Evolutionary conservation across 1,139 yeast genomes (phyloP), one percentile per base, ranked within the genome.

Genomic region (Blastobotrys buckinghamii): DNA sequence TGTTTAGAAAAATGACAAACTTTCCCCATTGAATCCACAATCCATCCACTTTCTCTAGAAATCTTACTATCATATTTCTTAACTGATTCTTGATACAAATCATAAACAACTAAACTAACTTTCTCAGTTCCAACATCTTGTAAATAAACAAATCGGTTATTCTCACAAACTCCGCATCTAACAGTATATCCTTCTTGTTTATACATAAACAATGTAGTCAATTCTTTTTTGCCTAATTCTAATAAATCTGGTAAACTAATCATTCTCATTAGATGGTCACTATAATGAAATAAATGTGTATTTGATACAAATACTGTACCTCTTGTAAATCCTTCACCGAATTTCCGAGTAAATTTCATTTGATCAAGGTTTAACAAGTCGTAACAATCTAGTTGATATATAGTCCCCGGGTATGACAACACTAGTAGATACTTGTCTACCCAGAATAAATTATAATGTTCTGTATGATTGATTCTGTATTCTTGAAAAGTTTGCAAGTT

Each of bases 301-400:
- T 17, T 17, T 26, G 42, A 26, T 26, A 20, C 15, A 19, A 39
- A 39, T 2, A 39, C 17, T 12, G 2, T 22, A n/a, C 42, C 33
- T 13, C 42, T 22, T 10, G 38, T 34, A 3, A 26, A 36, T 24
- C 39, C 39, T 24, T 26, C 12, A 12, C 39, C 27, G n/a, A 36
- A 36, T 6, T 27, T 6, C 6, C 29, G n/a, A 29, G 33, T 29
- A 22, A 8, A n/a, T 17, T 39, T n/a, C 10, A 5, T 9, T 26
- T 37, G 7, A 9, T 2, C 27, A 16, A 16, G 6, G 4, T 13
- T 9, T 8, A 9, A 13, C 13, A 39, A 17, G 6, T 24, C 16
- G 33, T 39, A 39, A 19, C 42, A 39, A 24, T 39, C 42, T 17
- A 39, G 20, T 22, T 39, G 42, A 19, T 24, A 39, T 17, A 24